phyloP scores from a whole-genome alignment of 176 grass and related monocot genomes.

The Cenchrus purpureus region DNA sequence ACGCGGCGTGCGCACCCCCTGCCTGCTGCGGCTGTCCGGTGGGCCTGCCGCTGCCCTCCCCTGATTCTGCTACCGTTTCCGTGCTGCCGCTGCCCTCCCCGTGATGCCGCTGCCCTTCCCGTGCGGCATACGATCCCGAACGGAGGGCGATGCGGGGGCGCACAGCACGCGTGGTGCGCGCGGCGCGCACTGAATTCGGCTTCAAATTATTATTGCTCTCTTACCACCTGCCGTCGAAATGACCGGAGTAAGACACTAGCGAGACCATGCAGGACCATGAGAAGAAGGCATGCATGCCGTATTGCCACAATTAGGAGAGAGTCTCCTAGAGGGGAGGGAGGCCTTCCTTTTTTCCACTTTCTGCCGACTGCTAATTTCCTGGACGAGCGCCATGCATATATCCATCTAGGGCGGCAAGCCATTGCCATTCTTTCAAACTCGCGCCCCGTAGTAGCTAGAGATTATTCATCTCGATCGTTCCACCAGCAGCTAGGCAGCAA shows the following conservation, averaged over 20 bases:
- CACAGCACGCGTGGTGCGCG: no score
- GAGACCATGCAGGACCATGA: slow-evolving; percentile 9
- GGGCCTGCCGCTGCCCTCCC: no score
- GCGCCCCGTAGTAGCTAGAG: background rate
- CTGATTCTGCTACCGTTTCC: no score
- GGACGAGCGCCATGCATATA: slow-evolving; percentile 40
- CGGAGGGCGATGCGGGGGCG: no score
- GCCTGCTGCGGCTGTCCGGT: no score
- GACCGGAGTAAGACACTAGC: slow-evolving; percentile 2
- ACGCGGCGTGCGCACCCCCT: no score
- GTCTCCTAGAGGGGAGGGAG: slow-evolving; percentile 46
- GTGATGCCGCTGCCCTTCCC: no score
- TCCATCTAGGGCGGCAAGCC: slow-evolving; percentile 30
- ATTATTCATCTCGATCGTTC: background rate
- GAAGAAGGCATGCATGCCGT: slow-evolving; percentile 6
- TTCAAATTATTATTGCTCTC: background rate
- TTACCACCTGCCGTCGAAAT: background rate
- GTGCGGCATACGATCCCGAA: no score
- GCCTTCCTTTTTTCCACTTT: slow-evolving; percentile 53
- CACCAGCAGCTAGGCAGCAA: background rate
- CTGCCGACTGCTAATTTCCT: slow-evolving; percentile 23
- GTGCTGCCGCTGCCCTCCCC: no score
- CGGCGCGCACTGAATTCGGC: no score
- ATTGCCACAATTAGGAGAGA: slow-evolving; percentile 45
- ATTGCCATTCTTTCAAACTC: slow-evolving; percentile 43